Evolutionary conservation across 1,139 yeast species (phyloP).

Genomic region (Saccharomyces hybrid): DNA sequence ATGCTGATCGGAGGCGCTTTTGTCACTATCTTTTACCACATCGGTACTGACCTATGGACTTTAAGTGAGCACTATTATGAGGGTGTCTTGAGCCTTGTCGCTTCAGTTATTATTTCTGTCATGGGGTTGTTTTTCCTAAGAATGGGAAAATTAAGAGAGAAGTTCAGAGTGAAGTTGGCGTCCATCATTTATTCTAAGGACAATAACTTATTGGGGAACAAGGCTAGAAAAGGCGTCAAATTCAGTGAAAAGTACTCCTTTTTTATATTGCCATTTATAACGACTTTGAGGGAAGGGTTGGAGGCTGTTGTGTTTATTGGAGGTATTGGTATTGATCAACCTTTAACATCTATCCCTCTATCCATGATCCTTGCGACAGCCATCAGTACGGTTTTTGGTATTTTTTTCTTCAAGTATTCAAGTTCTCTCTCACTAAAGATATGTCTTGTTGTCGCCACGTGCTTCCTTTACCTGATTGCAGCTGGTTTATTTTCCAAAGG

Average conservation of each 20-base stretch:
- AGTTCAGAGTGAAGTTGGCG: conserved; percentile 88
- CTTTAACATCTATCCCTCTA: conserved; percentile 72
- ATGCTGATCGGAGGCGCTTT: conserved; percentile 75
- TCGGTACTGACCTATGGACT: conserved; percentile 80
- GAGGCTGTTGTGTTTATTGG: conserved; percentile 92
- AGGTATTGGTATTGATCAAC: conserved; percentile 73
- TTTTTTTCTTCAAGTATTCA: conserved; percentile 67
- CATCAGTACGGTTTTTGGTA: conserved; percentile 63
- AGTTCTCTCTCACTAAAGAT: conserved; percentile 69
- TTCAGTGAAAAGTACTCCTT: conserved; percentile 62
- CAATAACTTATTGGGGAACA: conserved; percentile 14
- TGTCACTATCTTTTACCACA: conserved; percentile 73
- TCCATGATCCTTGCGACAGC: conserved; percentile 68
- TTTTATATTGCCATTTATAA: conserved; percentile 74
- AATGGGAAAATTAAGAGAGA: conserved; percentile 82
- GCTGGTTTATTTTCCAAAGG: conserved; percentile 89
- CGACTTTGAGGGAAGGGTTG: conserved; percentile 82
- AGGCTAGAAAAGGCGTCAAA: conserved; percentile 23
- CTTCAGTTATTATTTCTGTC: conserved; percentile 70
- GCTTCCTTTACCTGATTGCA: conserved; percentile 77
- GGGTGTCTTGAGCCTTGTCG: conserved; percentile 78
- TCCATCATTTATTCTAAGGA: conserved; percentile 48
- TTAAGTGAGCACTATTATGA: conserved; percentile 89
- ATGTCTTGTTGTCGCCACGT: conserved; percentile 75
- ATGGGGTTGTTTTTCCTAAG: conserved; percentile 94